phyloP scores from a whole-genome alignment of 2,329 filamentous ascomycete species.

The Alternaria viburni region DNA sequence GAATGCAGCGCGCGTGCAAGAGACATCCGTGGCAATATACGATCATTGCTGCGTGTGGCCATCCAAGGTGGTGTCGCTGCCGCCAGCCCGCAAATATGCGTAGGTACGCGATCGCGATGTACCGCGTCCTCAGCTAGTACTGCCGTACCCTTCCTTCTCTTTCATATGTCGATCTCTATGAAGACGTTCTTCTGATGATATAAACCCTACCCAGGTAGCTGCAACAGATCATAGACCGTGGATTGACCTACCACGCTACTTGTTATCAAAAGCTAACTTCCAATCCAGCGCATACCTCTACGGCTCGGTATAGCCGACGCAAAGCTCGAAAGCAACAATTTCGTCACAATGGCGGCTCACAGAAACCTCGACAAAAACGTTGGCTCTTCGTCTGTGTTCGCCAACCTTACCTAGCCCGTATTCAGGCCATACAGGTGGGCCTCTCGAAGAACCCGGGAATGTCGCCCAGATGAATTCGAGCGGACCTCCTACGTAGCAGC shows the following conservation, averaged over 20 bases:
- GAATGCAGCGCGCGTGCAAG: neutral
- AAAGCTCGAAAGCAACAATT: neutral
- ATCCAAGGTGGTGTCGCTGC: neutral
- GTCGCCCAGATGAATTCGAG: neutral
- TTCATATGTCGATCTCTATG: neutral
- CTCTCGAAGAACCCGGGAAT: neutral
- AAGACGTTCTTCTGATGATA: neutral
- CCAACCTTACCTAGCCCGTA: neutral
- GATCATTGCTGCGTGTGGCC: neutral
- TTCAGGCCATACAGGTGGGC: neutral
- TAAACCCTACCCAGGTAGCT: neutral
- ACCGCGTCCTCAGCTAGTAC: neutral
- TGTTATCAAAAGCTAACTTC: neutral
- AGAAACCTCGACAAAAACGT: neutral
- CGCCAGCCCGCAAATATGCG: neutral
- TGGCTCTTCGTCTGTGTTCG: neutral
- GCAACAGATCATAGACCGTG: neutral
- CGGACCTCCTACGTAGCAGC: neutral
- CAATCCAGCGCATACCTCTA: neutral
- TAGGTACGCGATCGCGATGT: neutral
- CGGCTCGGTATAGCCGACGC: neutral
- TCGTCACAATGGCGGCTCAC: neutral
- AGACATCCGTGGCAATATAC: neutral
- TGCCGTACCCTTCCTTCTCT: neutral
- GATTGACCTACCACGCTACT: neutral